These are phyloP conservation scores for Apiotrichum gamsii DNA, from an alignment of 1,284 basidiomycete species.

Conservation along the genomic window DNA sequence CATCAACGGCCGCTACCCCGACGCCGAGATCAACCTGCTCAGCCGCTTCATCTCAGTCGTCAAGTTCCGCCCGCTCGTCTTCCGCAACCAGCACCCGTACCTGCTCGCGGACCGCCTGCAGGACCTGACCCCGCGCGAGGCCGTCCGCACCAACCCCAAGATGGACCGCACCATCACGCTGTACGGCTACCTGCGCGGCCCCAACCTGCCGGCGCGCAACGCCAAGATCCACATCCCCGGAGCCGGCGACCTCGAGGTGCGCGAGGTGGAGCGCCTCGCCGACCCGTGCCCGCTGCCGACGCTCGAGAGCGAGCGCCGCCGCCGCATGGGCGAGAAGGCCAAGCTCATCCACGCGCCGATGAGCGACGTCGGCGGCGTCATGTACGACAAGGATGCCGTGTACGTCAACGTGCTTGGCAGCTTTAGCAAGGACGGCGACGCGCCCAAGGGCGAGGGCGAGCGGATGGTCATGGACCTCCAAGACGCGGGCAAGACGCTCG, in stretches of 20 bases:
- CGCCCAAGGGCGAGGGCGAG: slow-evolving; percentile 81
- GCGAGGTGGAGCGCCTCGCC: slow-evolving; percentile 65
- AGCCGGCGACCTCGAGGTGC: slow-evolving; percentile 77
- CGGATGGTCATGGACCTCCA: slow-evolving; percentile 97
- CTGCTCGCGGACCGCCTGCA: slow-evolving; percentile 93
- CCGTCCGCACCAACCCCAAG: slow-evolving; percentile 74
- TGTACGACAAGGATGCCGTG: slow-evolving; percentile 98
- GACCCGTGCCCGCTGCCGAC: slow-evolving; percentile 96
- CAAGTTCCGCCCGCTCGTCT: slow-evolving; percentile 96
- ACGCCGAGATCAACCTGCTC: slow-evolving; percentile 92
- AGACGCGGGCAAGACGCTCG: slow-evolving; percentile 74
- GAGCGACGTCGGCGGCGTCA: slow-evolving; percentile 94
- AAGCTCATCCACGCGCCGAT: slow-evolving; percentile 96
- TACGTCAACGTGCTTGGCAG: slow-evolving; percentile 96
- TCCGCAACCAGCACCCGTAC: slow-evolving; percentile 91
- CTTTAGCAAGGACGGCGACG: slow-evolving; percentile 61
- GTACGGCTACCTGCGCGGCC: slow-evolving; percentile 91
- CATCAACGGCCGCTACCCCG: slow-evolving; percentile 95
- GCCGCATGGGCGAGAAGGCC: slow-evolving; percentile 92
- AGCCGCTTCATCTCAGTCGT: slow-evolving; percentile 94
- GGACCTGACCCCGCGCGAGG: slow-evolving; percentile 85
- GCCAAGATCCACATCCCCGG: slow-evolving; percentile 88
- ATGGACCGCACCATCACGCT: slow-evolving; percentile 76
- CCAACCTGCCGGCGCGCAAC: slow-evolving; percentile 72
- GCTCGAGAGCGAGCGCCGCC: slow-evolving; percentile 80